Percentiles rank a stretch among this genome's conserved stretches.
These are phyloP conservation scores for Citrus sp. DNA, from an alignment of 345 rosid genomes.

Conservation along the genomic window DNA sequence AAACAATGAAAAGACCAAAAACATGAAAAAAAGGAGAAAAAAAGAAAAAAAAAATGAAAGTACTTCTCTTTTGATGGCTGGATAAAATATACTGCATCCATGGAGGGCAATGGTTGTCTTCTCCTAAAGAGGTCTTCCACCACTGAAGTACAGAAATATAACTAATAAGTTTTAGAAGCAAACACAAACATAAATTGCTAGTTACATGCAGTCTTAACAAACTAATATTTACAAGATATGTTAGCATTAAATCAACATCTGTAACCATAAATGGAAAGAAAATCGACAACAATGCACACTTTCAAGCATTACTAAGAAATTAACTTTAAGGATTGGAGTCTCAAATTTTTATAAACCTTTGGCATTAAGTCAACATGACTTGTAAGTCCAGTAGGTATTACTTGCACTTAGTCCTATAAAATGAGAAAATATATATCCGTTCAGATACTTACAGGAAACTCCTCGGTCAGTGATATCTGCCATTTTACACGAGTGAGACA, in stretches of 20 bases:
- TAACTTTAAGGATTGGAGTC: background rate
- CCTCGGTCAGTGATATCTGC: slow-evolving; percentile 96
- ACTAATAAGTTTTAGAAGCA: background rate
- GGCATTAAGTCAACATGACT: background rate
- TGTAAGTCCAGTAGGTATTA: background rate
- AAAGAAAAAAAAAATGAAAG: background rate
- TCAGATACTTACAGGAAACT: slow-evolving; percentile 65
- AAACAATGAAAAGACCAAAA: background rate
- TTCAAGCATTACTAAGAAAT: background rate
- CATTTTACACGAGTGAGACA: slow-evolving; percentile 90
- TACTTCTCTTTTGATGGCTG: slow-evolving; percentile 96
- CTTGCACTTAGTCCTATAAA: background rate
- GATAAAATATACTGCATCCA: slow-evolving; percentile 88
- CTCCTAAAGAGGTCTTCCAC: slow-evolving; percentile 94
- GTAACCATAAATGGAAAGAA: background rate
- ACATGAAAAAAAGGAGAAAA: background rate
- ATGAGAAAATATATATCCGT: background rate
- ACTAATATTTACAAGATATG: background rate
- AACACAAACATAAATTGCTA: background rate
- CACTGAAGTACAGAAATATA: slow-evolving; percentile 46
- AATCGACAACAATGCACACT: background rate
- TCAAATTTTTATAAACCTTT: background rate
- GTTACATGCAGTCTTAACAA: background rate
- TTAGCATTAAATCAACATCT: background rate
- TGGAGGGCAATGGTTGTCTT: slow-evolving; percentile 81